Evolutionary conservation across 2,329 filamentous ascomycete genomes (phyloP).

Genomic region (Penicillium sp.): DNA sequence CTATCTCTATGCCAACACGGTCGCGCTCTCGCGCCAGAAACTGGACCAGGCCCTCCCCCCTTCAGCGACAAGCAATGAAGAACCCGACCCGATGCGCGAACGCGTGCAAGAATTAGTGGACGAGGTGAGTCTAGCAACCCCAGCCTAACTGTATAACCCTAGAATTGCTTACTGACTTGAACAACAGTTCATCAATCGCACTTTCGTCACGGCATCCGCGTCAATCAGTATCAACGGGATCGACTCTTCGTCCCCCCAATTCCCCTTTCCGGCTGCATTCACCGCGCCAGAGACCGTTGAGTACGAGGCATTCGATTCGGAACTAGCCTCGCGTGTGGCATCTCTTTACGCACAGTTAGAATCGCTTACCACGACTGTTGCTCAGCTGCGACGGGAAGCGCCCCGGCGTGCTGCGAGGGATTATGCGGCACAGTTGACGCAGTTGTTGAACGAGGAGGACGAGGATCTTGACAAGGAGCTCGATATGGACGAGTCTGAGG

Average conservation of each 20-base stretch:
- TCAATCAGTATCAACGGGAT: slow-evolving; percentile 49
- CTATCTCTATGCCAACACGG: slow-evolving; percentile 47
- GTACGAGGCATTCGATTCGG: slow-evolving; percentile 45
- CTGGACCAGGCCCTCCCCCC: slow-evolving; percentile 48
- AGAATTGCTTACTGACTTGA: not conserved
- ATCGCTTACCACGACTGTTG: slow-evolving; percentile 45
- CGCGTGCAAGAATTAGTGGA: slow-evolving; percentile 41
- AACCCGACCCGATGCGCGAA: slow-evolving; percentile 43
- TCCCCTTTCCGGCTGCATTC: slow-evolving; percentile 32
- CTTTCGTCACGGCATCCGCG: slow-evolving; percentile 41
- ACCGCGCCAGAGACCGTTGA: slow-evolving; percentile 44
- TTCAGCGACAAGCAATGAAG: slow-evolving; percentile 37
- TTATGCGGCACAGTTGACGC: slow-evolving; percentile 36
- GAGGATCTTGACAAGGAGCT: slow-evolving; percentile 47
- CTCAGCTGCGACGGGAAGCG: slow-evolving; percentile 44
- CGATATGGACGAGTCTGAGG: slow-evolving; percentile 12
- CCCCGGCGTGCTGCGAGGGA: slow-evolving; percentile 39
- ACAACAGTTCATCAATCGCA: slow-evolving; percentile 42
- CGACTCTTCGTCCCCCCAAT: slow-evolving; percentile 34
- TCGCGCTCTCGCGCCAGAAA: slow-evolving; percentile 44
- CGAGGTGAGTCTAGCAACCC: slow-evolving; percentile 26
- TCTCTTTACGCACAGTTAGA: slow-evolving; percentile 47
- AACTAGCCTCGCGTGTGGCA: slow-evolving; percentile 42
- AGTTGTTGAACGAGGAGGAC: slow-evolving; percentile 35
- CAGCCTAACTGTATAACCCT: not conserved